Conservation (phyloP, 2,329 filamentous ascomycete species). For the Penicillium sp. region DNA sequence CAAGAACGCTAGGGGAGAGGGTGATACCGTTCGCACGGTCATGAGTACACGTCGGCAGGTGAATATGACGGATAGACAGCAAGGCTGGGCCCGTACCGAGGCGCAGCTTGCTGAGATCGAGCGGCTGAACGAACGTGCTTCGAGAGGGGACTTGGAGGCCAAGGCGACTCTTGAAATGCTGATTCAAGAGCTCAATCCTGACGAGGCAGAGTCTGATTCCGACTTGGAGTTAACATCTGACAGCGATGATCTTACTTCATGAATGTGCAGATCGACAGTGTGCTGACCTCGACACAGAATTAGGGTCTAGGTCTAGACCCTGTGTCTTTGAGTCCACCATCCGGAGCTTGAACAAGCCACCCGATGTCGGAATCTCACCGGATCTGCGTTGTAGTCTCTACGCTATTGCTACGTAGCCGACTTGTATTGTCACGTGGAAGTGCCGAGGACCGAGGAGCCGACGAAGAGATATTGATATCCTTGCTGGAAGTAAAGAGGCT, state of each 20-base stretch:
- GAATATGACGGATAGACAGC: slow-evolving; percentile 33
- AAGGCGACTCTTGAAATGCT: slow-evolving; percentile 36
- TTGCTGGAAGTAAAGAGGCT: neutral
- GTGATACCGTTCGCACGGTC: slow-evolving; percentile 63
- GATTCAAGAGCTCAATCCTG: slow-evolving; percentile 8
- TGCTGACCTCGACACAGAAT: neutral
- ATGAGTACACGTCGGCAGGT: slow-evolving; percentile 46
- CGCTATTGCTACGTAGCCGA: neutral
- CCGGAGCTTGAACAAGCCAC: too few relatives aligned
- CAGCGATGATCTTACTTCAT: slow-evolving; percentile 1
- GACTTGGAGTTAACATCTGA: neutral
- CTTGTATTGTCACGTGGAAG: neutral
- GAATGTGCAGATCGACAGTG: neutral
- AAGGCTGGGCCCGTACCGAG: slow-evolving; percentile 41
- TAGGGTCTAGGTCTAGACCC: neutral
- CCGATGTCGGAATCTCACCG: neutral
- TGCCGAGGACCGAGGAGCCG: neutral
- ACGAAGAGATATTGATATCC: neutral
- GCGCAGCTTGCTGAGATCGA: slow-evolving; percentile 40
- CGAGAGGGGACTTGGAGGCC: slow-evolving; percentile 40
- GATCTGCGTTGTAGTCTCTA: neutral
- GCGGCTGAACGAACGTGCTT: slow-evolving; percentile 36
- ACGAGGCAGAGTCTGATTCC: slow-evolving; percentile 6
- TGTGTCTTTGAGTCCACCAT: neutral
- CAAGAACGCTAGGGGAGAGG: slow-evolving; percentile 65